A percentile compares a stretch with the other conserved stretches of the same genome.
Conservation (phyloP, 306 rosid species). For the Sicyos edulis region DNA sequence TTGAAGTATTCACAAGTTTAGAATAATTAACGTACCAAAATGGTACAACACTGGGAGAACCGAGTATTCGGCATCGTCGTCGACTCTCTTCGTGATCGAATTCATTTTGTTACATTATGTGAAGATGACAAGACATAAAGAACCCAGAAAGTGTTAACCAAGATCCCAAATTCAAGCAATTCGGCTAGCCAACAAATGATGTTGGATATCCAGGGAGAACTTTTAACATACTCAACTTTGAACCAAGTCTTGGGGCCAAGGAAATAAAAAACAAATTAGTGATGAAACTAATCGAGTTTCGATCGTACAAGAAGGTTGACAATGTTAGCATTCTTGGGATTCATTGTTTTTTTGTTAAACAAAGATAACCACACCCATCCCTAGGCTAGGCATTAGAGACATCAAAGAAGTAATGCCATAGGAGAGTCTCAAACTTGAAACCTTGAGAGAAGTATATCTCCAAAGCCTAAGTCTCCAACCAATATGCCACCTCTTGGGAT, state of each 20-base stretch:
- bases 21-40: no score
- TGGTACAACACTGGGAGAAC: conserved; percentile 90
- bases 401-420: no score
- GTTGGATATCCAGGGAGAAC: conserved; percentile 85
- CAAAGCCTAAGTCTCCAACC: no score
- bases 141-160: conserved; percentile 94
- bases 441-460: no score
- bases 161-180: conserved; percentile 96
- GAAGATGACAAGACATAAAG: conserved; percentile 98
- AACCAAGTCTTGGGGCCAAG: conserved; percentile 82
- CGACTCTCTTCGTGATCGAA: conserved; percentile 92
- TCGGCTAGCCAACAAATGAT: conserved; percentile 76
- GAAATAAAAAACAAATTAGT: conserved; percentile 34
- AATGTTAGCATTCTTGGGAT: conserved; percentile 95
- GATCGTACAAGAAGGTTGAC: conserved; percentile 70
- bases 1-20: conserved; percentile 71
- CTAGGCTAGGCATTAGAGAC: no score
- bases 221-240: conserved; percentile 87
- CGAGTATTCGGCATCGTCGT: conserved; percentile 85
- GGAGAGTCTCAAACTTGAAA: no score
- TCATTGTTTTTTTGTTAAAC: no score
- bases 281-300: background rate
- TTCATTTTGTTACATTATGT: conserved; percentile 94
- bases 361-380: no score
- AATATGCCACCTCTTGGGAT: no score